phyloP scores from a whole-genome alignment of 1,284 basidiomycete species.

The Pascua guehoae region DNA sequence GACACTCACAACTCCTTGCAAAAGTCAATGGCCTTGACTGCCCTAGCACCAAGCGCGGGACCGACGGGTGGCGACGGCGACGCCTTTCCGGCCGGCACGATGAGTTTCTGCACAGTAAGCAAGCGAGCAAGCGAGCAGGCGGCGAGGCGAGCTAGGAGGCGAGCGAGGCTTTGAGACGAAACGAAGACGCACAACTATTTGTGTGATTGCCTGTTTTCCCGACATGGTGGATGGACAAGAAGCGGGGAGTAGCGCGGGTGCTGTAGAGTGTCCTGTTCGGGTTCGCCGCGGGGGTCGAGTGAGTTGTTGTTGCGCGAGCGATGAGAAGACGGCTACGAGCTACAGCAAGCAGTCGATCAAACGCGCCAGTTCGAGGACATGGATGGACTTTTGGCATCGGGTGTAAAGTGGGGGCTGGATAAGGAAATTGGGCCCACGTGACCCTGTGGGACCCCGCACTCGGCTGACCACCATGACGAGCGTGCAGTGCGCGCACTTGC shows the following conservation, averaged over 20 bases:
- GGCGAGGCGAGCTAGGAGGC: too few relatives aligned
- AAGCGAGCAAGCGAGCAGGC: too few relatives aligned
- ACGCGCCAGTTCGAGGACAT: neutral
- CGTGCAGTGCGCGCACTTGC: too few relatives aligned
- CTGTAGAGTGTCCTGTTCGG: neutral
- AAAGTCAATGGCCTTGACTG: conserved; percentile 99
- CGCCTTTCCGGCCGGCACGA: conserved; percentile 91
- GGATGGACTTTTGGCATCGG: conserved; percentile 3
- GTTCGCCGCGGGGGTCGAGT: neutral
- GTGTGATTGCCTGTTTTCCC: conserved; percentile 16
- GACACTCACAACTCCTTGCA: conserved; percentile 75
- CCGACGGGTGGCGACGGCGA: conserved; percentile 94
- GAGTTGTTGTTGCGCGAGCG: too few relatives aligned
- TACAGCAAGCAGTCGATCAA: neutral
- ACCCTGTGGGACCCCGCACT: neutral
- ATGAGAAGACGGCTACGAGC: neutral
- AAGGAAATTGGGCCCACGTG: neutral
- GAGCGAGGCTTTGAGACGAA: neutral
- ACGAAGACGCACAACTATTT: conserved; percentile 15
- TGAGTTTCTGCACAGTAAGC: conserved; percentile 61
- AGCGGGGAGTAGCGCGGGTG: neutral
- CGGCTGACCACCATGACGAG: neutral
- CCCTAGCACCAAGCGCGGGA: conserved; percentile 93
- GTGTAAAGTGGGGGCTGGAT: neutral
- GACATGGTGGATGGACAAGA: conserved; percentile 11